These are phyloP conservation scores for Cyclotella distinguenda DNA, from an alignment of 108 stramenopile genomes.

Conservation along the genomic window DNA sequence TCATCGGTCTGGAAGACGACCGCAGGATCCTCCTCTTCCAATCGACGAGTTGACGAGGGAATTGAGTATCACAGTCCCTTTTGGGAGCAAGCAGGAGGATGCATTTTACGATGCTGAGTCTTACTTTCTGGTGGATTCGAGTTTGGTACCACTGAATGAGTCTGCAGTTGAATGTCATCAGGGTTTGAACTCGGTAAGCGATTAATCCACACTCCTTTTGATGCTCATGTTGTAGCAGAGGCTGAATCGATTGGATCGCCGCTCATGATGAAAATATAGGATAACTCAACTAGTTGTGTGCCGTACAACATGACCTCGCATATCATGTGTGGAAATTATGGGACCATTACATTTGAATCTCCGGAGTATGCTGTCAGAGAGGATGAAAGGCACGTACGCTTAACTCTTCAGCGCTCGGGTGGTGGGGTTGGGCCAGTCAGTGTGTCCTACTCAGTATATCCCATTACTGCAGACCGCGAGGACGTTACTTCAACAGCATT, in stretches of 20 bases:
- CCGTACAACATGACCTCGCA: conserved; percentile 43
- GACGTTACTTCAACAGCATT: conserved; percentile 53
- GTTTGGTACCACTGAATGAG: conserved; percentile 32
- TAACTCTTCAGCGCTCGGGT: conserved; percentile 58
- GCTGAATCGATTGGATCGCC: background rate
- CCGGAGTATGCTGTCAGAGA: conserved; percentile 59
- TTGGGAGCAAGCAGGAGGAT: conserved; percentile 57
- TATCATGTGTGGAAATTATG: conserved; percentile 63
- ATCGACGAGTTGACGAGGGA: conserved; percentile 69
- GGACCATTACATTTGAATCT: conserved; percentile 54
- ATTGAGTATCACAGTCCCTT: conserved; percentile 63
- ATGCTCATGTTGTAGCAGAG: no score
- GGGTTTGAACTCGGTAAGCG: conserved; percentile 36
- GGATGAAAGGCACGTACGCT: conserved; percentile 38
- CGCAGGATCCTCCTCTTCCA: conserved; percentile 60
- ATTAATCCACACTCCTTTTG: no score
- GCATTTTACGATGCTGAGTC: conserved; percentile 72
- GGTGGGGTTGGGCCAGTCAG: conserved; percentile 56
- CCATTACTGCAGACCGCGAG: conserved; percentile 48
- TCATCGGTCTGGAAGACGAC: conserved; percentile 63
- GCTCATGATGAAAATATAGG: conserved; percentile 1
- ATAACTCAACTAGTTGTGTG: conserved; percentile 33
- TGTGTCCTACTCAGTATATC: conserved; percentile 54
- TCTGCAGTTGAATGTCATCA: conserved; percentile 54
- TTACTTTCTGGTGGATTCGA: conserved; percentile 43